Base-by-base conservation (phyloP, 148 eudicot genomes). In the Diospyros kaki region DNA sequence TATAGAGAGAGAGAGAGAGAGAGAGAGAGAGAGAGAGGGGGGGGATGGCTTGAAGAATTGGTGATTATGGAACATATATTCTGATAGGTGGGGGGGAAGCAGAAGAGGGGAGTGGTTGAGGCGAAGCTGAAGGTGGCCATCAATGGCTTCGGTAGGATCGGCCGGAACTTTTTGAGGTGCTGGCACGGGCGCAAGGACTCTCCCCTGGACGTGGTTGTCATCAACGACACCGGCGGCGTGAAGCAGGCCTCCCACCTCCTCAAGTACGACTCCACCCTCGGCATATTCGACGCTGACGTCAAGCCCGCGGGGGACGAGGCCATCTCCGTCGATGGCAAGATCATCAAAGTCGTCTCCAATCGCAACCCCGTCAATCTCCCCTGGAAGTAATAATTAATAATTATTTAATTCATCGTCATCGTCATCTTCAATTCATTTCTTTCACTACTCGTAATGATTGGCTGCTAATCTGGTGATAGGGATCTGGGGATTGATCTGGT, bases 171-270 rank as follows among this genome's bases (percentile, higher is more conserved):
- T 89, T 83, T 95, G 81, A 85, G 99, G 81, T 95, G 99, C 74
- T 92, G 99, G 99, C 97, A 95, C 43, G 99, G 99, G 3, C 82
- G 99, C 75, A 87, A 95, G 75, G 94, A 90, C 78, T 95, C 99
- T 1, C 96, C 97, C 38, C 87, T 95, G 0, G 99, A 95, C 9
- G 94, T 95, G 15, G 76, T 95, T 0, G 93, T 81, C 78, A 89
- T 95, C 85, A 95, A 95, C 67, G 99, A 95, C 90, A 92, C 93
- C 15, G 99, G 99, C 4, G 99, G 99, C 66, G 94, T 92, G 59
- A 95, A 95, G 82, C 97, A 92, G 73, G 99, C 99, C 42, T 90
- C 99, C 48, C 99, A 95, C 89, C 96, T 95, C 51, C 96, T 95
- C 81, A 95, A 95, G 80, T 95, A 95, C 72, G 99, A 95, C 77